These are phyloP conservation scores for Ceratocystis cacaofunesta DNA, from an alignment of 2,329 filamentous ascomycete species.

Conservation along the genomic window DNA sequence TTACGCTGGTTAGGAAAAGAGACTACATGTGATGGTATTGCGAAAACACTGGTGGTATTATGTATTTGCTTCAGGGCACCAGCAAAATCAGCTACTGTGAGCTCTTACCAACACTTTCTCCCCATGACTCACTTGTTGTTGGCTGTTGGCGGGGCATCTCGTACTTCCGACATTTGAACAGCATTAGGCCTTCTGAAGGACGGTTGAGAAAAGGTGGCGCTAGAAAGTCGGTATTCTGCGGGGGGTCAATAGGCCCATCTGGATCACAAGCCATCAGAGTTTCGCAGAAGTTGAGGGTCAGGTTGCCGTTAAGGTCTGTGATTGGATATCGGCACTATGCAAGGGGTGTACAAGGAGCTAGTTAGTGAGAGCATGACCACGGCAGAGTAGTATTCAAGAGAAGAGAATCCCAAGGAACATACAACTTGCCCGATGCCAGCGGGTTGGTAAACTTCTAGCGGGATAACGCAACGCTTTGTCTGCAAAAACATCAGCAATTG, in stretches of 20 bases:
- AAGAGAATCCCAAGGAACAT: neutral
- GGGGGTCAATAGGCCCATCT: neutral
- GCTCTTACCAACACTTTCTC: too few species aligned
- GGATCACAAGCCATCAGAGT: constrained; percentile 3
- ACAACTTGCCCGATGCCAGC: constrained; percentile 10
- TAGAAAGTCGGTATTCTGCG: constrained; percentile 1
- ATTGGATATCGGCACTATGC: constrained; percentile 5
- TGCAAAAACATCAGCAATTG: neutral
- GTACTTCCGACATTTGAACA: constrained; percentile 9
- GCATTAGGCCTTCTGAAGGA: neutral
- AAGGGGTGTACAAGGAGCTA: too few species aligned
- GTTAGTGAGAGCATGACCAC: neutral
- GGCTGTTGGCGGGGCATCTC: too few species aligned
- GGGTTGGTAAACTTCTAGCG: constrained; percentile 1
- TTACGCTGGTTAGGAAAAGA: too few species aligned
- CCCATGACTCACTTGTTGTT: too few species aligned
- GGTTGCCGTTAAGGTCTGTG: neutral
- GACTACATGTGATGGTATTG: too few species aligned
- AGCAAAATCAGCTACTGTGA: too few species aligned
- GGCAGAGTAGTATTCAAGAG: neutral
- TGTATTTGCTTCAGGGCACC: too few species aligned
- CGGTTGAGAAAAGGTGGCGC: neutral
- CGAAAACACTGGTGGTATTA: too few species aligned
- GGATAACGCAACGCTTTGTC: neutral
- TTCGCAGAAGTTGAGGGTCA: constrained; percentile 7